Evolutionary conservation across 2,329 filamentous ascomycete species (phyloP), one percentile per base, ranked within the genome.

Genomic region (Claviceps purpurea): DNA sequence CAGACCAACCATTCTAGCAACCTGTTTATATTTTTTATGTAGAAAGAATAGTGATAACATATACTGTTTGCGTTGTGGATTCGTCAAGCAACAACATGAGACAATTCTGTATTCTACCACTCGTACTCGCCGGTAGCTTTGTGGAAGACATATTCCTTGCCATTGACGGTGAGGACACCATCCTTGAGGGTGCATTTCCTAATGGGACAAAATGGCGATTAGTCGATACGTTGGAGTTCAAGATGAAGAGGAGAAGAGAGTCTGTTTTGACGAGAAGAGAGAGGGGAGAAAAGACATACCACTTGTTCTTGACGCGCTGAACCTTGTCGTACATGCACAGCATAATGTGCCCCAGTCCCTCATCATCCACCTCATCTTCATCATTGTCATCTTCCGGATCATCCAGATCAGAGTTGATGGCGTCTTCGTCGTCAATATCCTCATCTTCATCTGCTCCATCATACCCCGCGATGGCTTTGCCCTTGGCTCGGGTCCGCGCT

Each of bases 291-390:
- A 34, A 45, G 16, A 70, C 76, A 50, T 66, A 83, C 87, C 87
- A 93, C 80, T 93, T 98, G 73, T 97, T 98, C 82, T 98, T 98
- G 62, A 97, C 93, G 47, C 93, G 80, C 71, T 97, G 91, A 10
- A 98, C 93, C 74, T 98, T 98, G 74, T 98, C 93, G 66, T 98
- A 98, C 66, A 95, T 96, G 74, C 93, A 98, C 42, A 98, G 82
- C 87, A 98, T 97, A 65, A 94, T 90, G 60, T 95, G 87, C 1
- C 85, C 84, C 58, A 86, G 79, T 39, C 83, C 80, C 44, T 95
- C 90, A 55, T 94, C 89, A 14, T 89, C 87, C 49, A 93, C 90
- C 38, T 93, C 88, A 24, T 91, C 87, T 24, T 93, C 89, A 34
- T 87, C 84, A 18, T 81, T 70, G 11, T 88, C 83, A 55, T 97